A percentile compares a stretch with the other conserved stretches of the same genome.
These are phyloP conservation scores for Solanum sitiens DNA, from an alignment of 257 asterid species.

Conservation along the genomic window DNA sequence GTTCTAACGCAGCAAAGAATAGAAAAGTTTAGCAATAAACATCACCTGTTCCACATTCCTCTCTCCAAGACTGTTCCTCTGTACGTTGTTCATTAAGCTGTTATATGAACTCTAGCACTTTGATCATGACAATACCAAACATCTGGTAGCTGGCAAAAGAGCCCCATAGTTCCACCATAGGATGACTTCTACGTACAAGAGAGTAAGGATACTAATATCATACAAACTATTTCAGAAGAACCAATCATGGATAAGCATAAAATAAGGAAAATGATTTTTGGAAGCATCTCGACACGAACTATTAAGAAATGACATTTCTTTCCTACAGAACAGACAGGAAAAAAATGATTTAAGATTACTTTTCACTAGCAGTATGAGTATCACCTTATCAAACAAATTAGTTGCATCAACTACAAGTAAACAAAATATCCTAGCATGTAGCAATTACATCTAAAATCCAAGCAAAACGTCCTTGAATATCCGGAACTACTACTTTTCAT, in stretches of 20 bases:
- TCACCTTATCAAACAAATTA: not conserved
- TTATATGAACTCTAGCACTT: conserved; percentile 14
- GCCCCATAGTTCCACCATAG: conserved; percentile 1
- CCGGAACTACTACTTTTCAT: not conserved
- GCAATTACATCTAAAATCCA: not conserved
- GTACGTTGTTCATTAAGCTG: conserved; percentile 43
- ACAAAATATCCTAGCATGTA: not conserved
- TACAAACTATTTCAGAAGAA: not conserved
- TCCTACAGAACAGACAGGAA: not conserved
- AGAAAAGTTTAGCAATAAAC: not conserved
- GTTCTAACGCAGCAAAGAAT: not conserved
- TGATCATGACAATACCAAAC: conserved; percentile 7
- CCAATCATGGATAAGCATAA: not conserved
- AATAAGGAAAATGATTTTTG: not conserved
- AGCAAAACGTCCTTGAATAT: not conserved
- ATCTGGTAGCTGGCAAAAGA: conserved; percentile 4
- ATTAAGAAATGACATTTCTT: not conserved
- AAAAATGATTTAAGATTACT: not conserved
- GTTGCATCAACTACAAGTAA: not conserved
- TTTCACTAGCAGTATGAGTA: not conserved
- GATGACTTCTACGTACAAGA: not conserved
- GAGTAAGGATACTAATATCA: not conserved
- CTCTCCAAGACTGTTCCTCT: conserved; percentile 35
- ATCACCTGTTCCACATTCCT: conserved; percentile 51
- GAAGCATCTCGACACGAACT: not conserved